A percentile compares a stretch with the other conserved stretches of the same genome.
phyloP scores from a whole-genome alignment of 164 flowering plant genomes.

The Berberis vulgaris region DNA sequence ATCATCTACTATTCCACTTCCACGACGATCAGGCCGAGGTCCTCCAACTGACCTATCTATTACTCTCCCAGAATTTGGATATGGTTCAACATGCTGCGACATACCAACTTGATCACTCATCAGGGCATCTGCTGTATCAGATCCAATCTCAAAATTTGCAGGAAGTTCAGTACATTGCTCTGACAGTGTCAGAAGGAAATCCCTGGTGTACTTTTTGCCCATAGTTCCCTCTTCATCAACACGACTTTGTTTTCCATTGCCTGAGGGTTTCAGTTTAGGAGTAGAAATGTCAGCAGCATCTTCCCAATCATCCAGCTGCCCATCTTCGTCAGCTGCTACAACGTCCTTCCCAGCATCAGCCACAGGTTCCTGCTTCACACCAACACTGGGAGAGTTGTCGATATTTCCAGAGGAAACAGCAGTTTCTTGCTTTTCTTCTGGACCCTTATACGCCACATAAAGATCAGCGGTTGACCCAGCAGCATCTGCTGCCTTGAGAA shows the following conservation, averaged over 20 bases:
- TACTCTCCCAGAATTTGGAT: slow-evolving; percentile 53
- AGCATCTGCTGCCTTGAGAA: slow-evolving; percentile 80
- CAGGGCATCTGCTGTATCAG: slow-evolving; percentile 44
- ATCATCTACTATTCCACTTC: slow-evolving; percentile 44
- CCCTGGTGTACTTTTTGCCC: slow-evolving; percentile 63
- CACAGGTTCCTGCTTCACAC: slow-evolving; percentile 22
- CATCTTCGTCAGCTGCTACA: slow-evolving; percentile 16
- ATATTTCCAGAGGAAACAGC: slow-evolving; percentile 17
- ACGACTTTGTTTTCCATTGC: slow-evolving; percentile 17
- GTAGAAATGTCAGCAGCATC: slow-evolving; percentile 77
- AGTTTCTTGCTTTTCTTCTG: slow-evolving; percentile 60
- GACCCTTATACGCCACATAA: slow-evolving; percentile 80
- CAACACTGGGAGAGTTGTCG: slow-evolving; percentile 17
- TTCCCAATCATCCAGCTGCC: slow-evolving; percentile 80
- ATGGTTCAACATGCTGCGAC: slow-evolving; percentile 35
- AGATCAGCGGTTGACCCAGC: slow-evolving; percentile 74
- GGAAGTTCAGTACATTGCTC: slow-evolving; percentile 57
- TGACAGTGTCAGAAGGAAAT: slow-evolving; percentile 69
- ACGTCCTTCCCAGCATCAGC: slow-evolving; percentile 23
- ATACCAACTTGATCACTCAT: slow-evolving; percentile 23
- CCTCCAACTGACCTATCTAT: slow-evolving; percentile 41
- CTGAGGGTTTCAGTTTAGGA: slow-evolving; percentile 43
- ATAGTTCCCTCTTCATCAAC: slow-evolving; percentile 24
- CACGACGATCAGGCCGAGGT: slow-evolving; percentile 60
- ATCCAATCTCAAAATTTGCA: slow-evolving; percentile 33